Conservation (phyloP, 2,329 filamentous ascomycete species). For the Fusarium lyarnte region DNA sequence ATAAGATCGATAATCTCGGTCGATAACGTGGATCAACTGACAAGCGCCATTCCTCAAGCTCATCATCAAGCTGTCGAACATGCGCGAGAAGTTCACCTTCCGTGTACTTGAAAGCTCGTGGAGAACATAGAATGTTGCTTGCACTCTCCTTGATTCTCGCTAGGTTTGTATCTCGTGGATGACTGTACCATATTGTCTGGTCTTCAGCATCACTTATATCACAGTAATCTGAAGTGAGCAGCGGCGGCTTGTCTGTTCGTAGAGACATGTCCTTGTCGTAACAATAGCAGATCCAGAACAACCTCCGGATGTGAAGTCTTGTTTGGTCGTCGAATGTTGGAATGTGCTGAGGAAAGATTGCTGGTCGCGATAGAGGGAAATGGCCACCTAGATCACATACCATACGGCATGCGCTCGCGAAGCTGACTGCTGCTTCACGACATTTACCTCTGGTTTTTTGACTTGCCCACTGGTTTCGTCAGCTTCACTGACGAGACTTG, state of each 20-base stretch:
- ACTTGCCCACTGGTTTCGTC: not conserved
- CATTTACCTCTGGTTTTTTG: conserved; percentile 20
- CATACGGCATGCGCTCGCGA: conserved; percentile 23
- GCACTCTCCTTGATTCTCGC: conserved; percentile 31
- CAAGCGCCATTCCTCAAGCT: conserved; percentile 48
- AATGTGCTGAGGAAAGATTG: conserved; percentile 20
- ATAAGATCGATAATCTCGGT: conserved; percentile 21
- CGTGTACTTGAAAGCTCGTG: conserved; percentile 24
- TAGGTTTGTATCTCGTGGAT: conserved; percentile 21
- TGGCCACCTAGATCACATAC: conserved; percentile 25
- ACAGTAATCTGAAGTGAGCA: conserved; percentile 16
- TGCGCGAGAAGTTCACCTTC: conserved; percentile 39
- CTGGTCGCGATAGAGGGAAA: conserved; percentile 7
- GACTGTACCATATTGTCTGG: not conserved
- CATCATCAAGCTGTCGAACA: conserved; percentile 45
- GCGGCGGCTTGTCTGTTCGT: conserved; percentile 6
- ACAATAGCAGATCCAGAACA: conserved; percentile 28
- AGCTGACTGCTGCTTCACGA: conserved; percentile 16
- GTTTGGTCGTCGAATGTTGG: conserved; percentile 16
- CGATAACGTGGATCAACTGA: conserved; percentile 32
- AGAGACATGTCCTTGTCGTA: conserved; percentile 17
- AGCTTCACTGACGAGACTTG: not conserved
- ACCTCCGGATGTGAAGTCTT: not conserved
- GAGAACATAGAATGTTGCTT: conserved; percentile 14
- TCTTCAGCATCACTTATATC: conserved; percentile 22